Conservation (phyloP, 2,329 filamentous ascomycete species). For the Incumbomyces lentus region DNA sequence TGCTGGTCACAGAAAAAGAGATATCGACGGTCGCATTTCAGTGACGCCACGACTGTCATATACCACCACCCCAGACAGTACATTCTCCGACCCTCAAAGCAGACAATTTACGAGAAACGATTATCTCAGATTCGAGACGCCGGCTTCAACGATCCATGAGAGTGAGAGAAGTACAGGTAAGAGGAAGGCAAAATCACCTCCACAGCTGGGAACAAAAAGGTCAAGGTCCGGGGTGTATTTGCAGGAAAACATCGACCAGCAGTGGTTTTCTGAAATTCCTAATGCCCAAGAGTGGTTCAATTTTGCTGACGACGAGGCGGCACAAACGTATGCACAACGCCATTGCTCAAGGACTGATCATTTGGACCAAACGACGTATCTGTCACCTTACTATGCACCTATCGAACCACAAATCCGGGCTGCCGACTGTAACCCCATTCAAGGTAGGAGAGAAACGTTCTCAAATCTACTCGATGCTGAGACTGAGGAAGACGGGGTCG, state of each 20-base stretch:
- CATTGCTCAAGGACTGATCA: not conserved
- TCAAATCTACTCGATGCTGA: too few species aligned
- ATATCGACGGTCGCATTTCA: not conserved
- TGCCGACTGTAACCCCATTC: too few species aligned
- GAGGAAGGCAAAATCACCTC: not conserved
- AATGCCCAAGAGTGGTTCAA: not conserved
- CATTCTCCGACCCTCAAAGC: not conserved
- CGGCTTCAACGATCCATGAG: not conserved
- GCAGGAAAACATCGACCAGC: not conserved
- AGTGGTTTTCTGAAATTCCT: not conserved
- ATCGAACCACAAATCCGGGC: too few species aligned
- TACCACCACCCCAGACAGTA: slow-evolving; percentile 3
- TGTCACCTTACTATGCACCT: too few species aligned
- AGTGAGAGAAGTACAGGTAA: not conserved
- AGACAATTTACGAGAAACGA: not conserved
- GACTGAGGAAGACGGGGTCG: too few species aligned
- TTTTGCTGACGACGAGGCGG: not conserved
- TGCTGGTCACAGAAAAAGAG: not conserved
- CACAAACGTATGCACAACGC: not conserved
- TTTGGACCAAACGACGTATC: too few species aligned
- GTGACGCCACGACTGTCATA: slow-evolving; percentile 1
- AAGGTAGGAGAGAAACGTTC: too few species aligned
- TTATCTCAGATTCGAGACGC: not conserved
- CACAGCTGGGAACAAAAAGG: not conserved
- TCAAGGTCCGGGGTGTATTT: not conserved